A percentile compares a stretch with the other conserved stretches of the same genome.
These are phyloP conservation scores for Sporobolomyces roseus DNA, from an alignment of 768 basidiomycete species.

Conservation along the genomic window DNA sequence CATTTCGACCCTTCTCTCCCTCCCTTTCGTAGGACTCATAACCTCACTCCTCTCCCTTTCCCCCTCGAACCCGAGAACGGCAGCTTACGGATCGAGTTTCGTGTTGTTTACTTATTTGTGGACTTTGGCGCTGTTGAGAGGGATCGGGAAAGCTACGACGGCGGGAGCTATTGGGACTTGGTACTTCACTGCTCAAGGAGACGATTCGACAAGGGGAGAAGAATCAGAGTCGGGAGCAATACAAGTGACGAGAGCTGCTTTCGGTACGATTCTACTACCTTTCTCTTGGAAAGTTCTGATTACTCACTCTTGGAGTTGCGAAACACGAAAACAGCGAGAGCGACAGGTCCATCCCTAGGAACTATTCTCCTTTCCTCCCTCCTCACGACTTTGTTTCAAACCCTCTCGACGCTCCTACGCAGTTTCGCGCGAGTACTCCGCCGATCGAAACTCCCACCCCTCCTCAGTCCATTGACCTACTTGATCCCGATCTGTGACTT, in stretches of 20 bases:
- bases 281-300: no score
- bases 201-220: conserved; percentile 42
- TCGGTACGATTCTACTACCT: conserved; percentile 13
- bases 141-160: conserved; percentile 67
- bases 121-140: conserved; percentile 74
- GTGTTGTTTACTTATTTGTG: conserved; percentile 62
- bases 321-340: conserved; percentile 70
- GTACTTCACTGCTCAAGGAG: conserved; percentile 68
- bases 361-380: conserved; percentile 71
- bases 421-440: conserved; percentile 33
- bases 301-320: conserved; percentile 1
- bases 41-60: conserved; percentile 71
- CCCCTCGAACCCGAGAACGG: conserved; percentile 47
- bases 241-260: conserved; percentile 25
- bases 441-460: conserved; percentile 42
- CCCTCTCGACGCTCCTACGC: conserved; percentile 55
- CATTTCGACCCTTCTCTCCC: conserved; percentile 61
- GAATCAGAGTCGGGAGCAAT: conserved; percentile 10
- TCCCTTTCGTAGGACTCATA: conserved; percentile 77
- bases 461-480: conserved; percentile 45
- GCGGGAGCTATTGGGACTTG: conserved; percentile 84
- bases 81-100: conserved; percentile 60
- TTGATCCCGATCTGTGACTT: conserved; percentile 48
- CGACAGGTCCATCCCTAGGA: conserved; percentile 76
- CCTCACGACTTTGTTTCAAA: conserved; percentile 66